Evolutionary conservation across 345 rosid genomes (phyloP).

Genomic region (Aquilaria yunnanensis): DNA sequence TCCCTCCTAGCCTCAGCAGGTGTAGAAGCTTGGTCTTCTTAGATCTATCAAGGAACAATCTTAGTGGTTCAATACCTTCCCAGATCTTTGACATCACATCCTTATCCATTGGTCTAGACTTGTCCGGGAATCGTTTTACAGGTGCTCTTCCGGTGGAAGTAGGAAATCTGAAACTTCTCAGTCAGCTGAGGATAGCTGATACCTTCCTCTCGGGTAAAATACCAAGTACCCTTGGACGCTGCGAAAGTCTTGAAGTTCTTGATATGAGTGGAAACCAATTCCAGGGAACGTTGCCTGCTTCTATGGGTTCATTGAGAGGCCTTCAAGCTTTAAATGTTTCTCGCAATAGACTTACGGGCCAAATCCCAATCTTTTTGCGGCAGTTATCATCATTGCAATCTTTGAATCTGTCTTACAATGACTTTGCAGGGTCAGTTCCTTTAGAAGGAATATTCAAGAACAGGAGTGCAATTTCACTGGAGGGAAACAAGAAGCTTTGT

Average conservation of each 20-base stretch:
- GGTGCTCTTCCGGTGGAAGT: constrained; percentile 4
- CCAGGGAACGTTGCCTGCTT: constrained; percentile 3
- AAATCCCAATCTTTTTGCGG: background rate
- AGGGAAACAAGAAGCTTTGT: constrained; percentile 8
- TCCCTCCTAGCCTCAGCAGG: constrained; percentile 5
- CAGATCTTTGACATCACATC: constrained; percentile 2
- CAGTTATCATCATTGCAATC: background rate
- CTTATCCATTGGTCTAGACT: background rate
- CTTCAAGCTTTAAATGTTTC: background rate
- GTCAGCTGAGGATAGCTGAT: background rate
- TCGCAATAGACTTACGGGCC: background rate
- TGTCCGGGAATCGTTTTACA: constrained; percentile 4
- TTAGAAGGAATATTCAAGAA: constrained; percentile 20
- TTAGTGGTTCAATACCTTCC: constrained; percentile 6
- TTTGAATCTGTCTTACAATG: constrained; percentile 29
- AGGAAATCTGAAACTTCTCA: background rate
- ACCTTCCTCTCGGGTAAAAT: constrained; percentile 7
- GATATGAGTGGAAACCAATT: background rate
- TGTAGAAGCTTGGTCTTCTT: background rate
- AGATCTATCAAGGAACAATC: constrained; percentile 1
- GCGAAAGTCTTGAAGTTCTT: background rate
- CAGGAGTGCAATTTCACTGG: background rate
- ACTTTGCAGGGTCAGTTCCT: constrained; percentile 31
- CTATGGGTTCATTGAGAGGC: background rate
- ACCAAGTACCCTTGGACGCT: constrained; percentile 3